phyloP scores from a whole-genome alignment of 2,329 filamentous ascomycete genomes.

The Nemania bipapillata region DNA sequence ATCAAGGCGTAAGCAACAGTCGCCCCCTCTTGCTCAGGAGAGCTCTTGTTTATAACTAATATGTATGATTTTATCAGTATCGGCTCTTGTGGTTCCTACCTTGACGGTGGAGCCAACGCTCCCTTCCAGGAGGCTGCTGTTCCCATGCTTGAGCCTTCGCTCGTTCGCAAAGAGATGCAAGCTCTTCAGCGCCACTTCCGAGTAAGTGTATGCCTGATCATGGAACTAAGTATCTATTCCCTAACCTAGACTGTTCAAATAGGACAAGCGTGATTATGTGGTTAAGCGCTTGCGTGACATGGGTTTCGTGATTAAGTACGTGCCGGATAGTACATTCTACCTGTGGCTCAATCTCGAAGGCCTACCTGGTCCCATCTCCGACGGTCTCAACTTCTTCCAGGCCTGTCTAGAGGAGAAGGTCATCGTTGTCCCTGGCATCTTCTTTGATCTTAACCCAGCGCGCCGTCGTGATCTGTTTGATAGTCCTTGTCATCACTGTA shows the following conservation, averaged over 20 bases:
- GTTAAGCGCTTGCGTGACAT: conserved; percentile 81
- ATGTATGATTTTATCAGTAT: conserved; percentile 60
- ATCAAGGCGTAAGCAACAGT: conserved; percentile 74
- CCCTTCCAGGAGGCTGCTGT: conserved; percentile 95
- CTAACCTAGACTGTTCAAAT: conserved; percentile 14
- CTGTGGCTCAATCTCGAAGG: conserved; percentile 76
- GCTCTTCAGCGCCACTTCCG: conserved; percentile 89
- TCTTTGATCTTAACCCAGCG: conserved; percentile 95
- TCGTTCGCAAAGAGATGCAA: conserved; percentile 86
- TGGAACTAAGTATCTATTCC: neutral
- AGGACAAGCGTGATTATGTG: conserved; percentile 91
- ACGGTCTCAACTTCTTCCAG: conserved; percentile 96
- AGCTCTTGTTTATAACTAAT: neutral
- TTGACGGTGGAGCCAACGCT: conserved; percentile 93
- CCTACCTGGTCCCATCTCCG: conserved; percentile 82
- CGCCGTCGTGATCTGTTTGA: conserved; percentile 92
- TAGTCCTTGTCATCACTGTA: conserved; percentile 86
- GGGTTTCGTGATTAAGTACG: conserved; percentile 84
- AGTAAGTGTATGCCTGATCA: conserved; percentile 51
- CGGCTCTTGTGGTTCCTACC: conserved; percentile 89
- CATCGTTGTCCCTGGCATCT: conserved; percentile 96
- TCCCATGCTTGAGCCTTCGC: conserved; percentile 86
- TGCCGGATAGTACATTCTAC: conserved; percentile 94
- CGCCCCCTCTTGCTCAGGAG: neutral
- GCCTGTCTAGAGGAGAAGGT: conserved; percentile 93